Conservation (phyloP, 176 grass and related monocot species). For the Hyparrhenia diplandra region DNA sequence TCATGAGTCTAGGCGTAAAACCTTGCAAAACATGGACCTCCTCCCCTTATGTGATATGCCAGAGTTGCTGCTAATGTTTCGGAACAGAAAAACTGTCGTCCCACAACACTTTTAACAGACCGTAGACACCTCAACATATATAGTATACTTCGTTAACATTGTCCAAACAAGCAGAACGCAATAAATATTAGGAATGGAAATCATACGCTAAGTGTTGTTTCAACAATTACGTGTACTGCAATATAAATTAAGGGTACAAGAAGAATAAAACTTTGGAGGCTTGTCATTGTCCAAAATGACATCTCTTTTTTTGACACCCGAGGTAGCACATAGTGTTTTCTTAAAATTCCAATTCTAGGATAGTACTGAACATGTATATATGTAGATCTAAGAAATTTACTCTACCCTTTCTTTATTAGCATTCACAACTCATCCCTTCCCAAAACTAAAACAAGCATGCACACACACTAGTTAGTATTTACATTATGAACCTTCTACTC, state of each 20-base stretch:
- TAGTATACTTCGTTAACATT: neutral
- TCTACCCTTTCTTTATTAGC: neutral
- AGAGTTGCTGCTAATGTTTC: neutral
- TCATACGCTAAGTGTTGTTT: neutral
- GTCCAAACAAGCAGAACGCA: neutral
- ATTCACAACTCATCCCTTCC: neutral
- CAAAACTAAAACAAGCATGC: neutral
- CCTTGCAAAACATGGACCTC: too few species aligned
- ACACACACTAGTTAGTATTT: slow-evolving; percentile 38
- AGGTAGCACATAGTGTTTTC: neutral
- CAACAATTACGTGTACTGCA: neutral
- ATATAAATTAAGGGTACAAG: neutral
- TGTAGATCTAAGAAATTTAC: neutral
- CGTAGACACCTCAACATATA: neutral
- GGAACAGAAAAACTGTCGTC: too few species aligned
- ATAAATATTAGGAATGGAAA: neutral
- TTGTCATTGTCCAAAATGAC: neutral
- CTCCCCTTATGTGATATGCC: too few species aligned
- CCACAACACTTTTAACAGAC: neutral
- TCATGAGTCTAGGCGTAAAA: neutral
- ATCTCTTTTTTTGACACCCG: neutral
- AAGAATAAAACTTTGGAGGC: neutral
- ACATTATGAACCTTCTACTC: slow-evolving; percentile 20
- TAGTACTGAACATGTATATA: neutral
- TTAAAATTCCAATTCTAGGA: neutral